Evolutionary conservation across 257 asterid species (phyloP).

Genomic region (Gentiana straminea): DNA sequence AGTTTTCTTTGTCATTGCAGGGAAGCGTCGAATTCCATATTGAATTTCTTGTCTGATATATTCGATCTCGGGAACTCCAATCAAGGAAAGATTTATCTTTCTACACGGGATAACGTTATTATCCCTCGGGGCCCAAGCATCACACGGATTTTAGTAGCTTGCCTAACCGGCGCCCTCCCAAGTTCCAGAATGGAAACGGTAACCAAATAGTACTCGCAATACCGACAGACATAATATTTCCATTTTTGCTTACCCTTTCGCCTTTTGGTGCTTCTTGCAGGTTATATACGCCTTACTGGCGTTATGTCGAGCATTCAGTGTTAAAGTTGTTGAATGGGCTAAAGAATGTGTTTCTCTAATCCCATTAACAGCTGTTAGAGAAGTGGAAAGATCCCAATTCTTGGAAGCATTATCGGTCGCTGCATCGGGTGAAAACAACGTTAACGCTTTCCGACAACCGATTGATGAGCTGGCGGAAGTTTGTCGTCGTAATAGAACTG

Average conservation of each 20-base stretch:
- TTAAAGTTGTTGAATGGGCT: slow-evolving; percentile 77
- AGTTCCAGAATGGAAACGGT: slow-evolving; percentile 89
- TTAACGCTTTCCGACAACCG: slow-evolving; percentile 55
- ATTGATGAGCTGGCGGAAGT: slow-evolving; percentile 90
- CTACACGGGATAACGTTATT: slow-evolving; percentile 69
- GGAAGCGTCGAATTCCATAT: slow-evolving; percentile 93
- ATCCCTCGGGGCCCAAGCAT: slow-evolving; percentile 68
- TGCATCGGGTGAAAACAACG: slow-evolving; percentile 36
- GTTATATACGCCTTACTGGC: slow-evolving; percentile 73
- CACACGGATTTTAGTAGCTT: slow-evolving; percentile 74
- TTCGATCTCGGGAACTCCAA: slow-evolving; percentile 68
- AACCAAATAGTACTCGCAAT: slow-evolving; percentile 6
- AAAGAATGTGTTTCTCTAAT: slow-evolving; percentile 59
- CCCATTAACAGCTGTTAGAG: slow-evolving; percentile 80
- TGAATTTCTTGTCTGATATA: slow-evolving; percentile 70
- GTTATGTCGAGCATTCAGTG: slow-evolving; percentile 65
- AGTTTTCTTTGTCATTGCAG: slow-evolving; percentile 34
- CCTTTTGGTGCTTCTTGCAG: slow-evolving; percentile 21
- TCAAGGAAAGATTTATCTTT: slow-evolving; percentile 47
- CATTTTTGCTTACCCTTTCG: not conserved
- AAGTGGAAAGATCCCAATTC: slow-evolving; percentile 58
- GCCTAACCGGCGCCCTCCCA: slow-evolving; percentile 93
- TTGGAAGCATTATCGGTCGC: slow-evolving; percentile 77
- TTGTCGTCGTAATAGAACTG: slow-evolving; percentile 90
- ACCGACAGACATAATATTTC: too few relatives aligned